A percentile compares a stretch with the other conserved stretches of the same genome.
Conservation (phyloP, 75 land plant genomes). For the Cupressus sempervirens region DNA sequence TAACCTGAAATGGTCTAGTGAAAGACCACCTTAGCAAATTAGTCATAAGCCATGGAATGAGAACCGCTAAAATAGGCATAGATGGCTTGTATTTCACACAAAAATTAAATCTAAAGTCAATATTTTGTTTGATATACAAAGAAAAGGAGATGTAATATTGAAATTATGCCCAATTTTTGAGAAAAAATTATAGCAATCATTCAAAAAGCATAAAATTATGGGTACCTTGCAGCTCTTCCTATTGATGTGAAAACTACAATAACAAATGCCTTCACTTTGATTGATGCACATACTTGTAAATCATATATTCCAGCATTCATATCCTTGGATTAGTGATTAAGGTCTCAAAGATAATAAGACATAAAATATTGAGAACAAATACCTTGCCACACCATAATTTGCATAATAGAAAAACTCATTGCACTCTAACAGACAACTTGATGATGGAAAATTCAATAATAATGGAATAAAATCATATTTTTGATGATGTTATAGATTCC, state of each 20-base stretch:
- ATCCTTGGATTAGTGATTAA: not conserved
- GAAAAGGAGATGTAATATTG: too few relatives aligned
- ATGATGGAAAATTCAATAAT: not conserved
- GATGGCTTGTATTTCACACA: too few relatives aligned
- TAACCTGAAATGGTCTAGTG: constrained; percentile 80
- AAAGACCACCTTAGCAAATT: not conserved
- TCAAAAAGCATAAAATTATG: not conserved
- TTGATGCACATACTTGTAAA: constrained; percentile 69
- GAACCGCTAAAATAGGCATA: too few relatives aligned
- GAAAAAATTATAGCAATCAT: too few relatives aligned
- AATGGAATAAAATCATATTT: constrained; percentile 39
- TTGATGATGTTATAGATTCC: constrained; percentile 97
- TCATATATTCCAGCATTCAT: too few relatives aligned
- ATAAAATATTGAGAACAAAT: not conserved
- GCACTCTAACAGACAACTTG: not conserved
- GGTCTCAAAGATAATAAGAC: not conserved
- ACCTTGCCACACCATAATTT: not conserved
- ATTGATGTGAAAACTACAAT: constrained; percentile 91
- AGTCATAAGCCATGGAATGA: too few relatives aligned
- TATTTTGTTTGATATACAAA: too few relatives aligned
- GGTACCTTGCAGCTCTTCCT: constrained; percentile 90
- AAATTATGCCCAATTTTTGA: too few relatives aligned
- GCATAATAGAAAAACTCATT: too few relatives aligned
- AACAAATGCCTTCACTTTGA: constrained; percentile 88
- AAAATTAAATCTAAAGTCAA: too few relatives aligned